Base-by-base conservation (phyloP, 257 asterid species). In the Fraxinus americana region DNA sequence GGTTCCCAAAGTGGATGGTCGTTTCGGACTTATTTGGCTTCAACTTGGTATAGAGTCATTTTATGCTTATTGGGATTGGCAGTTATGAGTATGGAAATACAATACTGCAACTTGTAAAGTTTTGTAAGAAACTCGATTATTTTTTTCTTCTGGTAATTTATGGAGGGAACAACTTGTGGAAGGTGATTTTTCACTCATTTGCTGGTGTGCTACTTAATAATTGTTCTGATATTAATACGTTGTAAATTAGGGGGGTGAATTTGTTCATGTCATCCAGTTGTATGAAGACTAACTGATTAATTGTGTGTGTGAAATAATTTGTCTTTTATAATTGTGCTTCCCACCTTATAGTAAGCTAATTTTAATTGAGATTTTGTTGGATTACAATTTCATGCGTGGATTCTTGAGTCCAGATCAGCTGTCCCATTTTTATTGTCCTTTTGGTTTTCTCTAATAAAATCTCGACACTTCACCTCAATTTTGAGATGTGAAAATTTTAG, bases 11-110 rank as follows among this genome's bases (percentile, higher is more conserved):
- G 73, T 75, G 79, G 61, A 75, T 75, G 73, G 67, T 80, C 36
- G 39, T 69, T 81, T 72, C 9, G 39, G 73, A 52, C 80, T 86
- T 69, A 76, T 54, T 71, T 52, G 68, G 71, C 75, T 74, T 80
- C 79, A 43, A 71, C 74, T 63, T 63, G 76, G 59, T 84, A 82
- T 84, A 82, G 88, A 80, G 87, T 79, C 45, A 78, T 80, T 43
- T 75, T 75, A 85, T 88, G 83, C 80, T 81, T 77, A 78, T 67
- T 75, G 8, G 36, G 69, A 27, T 74, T 82, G 81, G 83, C 84
- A 70, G 72, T 78, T 41, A 79, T 63, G 14, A 65, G 36, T 74
- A 25, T 80, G 80, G 80, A 80, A 61, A 73, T 72, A 41, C 65
- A 72, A 73, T 36, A 50, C 76, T 79, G 74, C 69, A 25, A 63